Percentiles rank a stretch among this genome's conserved stretches.
These are phyloP conservation scores for Volvariella volvacea DNA, from an alignment of 1,284 basidiomycete genomes.

Conservation along the genomic window DNA sequence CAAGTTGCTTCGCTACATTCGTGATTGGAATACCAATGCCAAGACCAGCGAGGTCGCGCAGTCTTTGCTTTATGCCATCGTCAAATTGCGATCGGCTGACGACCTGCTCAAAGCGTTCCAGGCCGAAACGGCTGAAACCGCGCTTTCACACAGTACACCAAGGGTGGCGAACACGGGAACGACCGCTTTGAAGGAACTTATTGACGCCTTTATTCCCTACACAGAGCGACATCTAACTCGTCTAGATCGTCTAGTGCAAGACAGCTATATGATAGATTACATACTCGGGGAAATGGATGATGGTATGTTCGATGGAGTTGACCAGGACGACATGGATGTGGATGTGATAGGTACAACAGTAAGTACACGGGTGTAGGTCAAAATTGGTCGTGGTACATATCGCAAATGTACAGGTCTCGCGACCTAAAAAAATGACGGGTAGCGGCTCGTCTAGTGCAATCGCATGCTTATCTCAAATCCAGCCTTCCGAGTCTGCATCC, in stretches of 20 bases:
- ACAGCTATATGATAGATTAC: conserved; percentile 92
- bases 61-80: conserved; percentile 73
- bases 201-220: conserved; percentile 88
- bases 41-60: conserved; percentile 87
- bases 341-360: conserved; percentile 16
- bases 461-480: conserved; percentile 7
- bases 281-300: conserved; percentile 90
- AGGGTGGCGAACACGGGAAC: conserved; percentile 20
- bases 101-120: conserved; percentile 72
- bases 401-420: too few relatives aligned
- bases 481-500: conserved; percentile 55
- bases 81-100: conserved; percentile 70
- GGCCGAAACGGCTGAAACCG: conserved; percentile 29
- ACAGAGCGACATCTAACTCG: conserved; percentile 87
- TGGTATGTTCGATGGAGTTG: conserved; percentile 47
- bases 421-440: too few relatives aligned
- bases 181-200: conserved; percentile 61
- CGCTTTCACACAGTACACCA: conserved; percentile 8
- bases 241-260: conserved; percentile 84
- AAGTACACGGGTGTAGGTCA: not conserved
- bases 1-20: conserved; percentile 76
- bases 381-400: not conserved
- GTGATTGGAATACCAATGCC: conserved; percentile 92
- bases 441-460: too few relatives aligned
- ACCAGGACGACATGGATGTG: conserved; percentile 40